Base-by-base conservation (phyloP, 805 yeast genomes). In the Pichia scutulata region DNA sequence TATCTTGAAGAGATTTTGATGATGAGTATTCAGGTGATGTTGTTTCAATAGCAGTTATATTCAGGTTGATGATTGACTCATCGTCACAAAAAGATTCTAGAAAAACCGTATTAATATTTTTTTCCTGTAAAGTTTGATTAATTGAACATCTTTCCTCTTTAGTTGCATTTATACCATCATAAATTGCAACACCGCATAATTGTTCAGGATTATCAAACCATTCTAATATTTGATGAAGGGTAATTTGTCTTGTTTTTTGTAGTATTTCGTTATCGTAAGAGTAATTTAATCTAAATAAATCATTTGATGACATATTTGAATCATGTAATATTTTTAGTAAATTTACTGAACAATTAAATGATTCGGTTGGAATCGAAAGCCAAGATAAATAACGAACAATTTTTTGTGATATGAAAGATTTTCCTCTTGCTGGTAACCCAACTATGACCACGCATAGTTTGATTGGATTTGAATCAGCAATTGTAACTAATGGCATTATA, bases 111-210 rank as follows among this genome's bases (percentile, higher is more conserved):
- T 88, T 92, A 51, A 93, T 83, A 41, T 75, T 75, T 60, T 85
- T 76, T 53, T 77, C 76, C 37, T 84, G 70, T 49, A 84, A 71
- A 56, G 76, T 68, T 21, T 64, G 66, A 54, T 82, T 70, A 47
- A 92, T 77, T 72, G 77, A 71, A 24, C 73, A 72, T 57, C 99
- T 76, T 60, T 95, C 77, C 43, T 74, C 79, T 52, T 75, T 71
- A 4, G 97, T 89, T 37, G 89, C 83, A 66, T 92, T 90, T 2
- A 97, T 89, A 24, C 97, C 97, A 68, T 93, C 99, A 51, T 92
- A 73, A 7, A 93, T 87, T 0, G 96, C 98, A 42, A 93, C 98
- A 24, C 84, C 85, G 5, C 54, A 46, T 16, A 9, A 7, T 16
- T 96, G 96, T 52, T 80, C 75, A 48, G 85, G 88, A 18, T 82